Evolutionary conservation across 208 protist species (phyloP).

Genomic region (Trypanosoma lewisi): DNA sequence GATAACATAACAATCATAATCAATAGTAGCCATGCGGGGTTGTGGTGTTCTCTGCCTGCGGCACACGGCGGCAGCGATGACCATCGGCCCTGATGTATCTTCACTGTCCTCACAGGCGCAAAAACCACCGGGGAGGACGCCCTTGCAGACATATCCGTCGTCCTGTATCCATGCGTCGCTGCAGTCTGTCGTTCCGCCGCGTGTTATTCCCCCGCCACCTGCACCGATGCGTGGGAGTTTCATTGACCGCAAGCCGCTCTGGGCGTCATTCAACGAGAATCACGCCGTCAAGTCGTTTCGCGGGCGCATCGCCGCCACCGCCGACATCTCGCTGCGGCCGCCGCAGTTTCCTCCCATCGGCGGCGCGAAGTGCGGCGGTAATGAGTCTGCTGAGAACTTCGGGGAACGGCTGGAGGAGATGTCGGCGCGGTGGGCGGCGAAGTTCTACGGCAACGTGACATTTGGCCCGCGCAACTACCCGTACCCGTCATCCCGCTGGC

Average conservation of each 20-base stretch:
- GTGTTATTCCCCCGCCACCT: conserved; percentile 8
- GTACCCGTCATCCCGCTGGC: conserved; percentile 83
- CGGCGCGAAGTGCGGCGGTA: neutral
- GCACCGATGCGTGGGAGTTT: conserved; percentile 51
- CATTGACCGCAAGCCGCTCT: conserved; percentile 58
- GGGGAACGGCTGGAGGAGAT: conserved; percentile 35
- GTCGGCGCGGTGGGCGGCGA: conserved; percentile 73
- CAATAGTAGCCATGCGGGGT: conserved; percentile 1
- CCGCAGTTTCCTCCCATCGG: conserved; percentile 32
- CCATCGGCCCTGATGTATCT: neutral
- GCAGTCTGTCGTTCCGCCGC: neutral
- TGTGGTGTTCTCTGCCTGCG: neutral
- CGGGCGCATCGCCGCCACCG: conserved; percentile 40
- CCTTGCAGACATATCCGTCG: no score
- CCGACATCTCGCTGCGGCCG: conserved; percentile 75
- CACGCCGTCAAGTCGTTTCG: conserved; percentile 61
- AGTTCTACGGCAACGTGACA: conserved; percentile 87
- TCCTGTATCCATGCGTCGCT: no score
- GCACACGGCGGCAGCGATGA: neutral
- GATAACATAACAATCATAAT: no score
- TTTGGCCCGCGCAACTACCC: conserved; percentile 84
- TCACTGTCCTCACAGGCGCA: neutral
- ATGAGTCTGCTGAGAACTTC: conserved; percentile 5
- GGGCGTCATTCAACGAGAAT: conserved; percentile 49
- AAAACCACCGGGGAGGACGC: no score